Evolutionary conservation across 2,329 filamentous ascomycete genomes (phyloP), one percentile per base, ranked within the genome.

Genomic region (Botryotinia globosa): DNA sequence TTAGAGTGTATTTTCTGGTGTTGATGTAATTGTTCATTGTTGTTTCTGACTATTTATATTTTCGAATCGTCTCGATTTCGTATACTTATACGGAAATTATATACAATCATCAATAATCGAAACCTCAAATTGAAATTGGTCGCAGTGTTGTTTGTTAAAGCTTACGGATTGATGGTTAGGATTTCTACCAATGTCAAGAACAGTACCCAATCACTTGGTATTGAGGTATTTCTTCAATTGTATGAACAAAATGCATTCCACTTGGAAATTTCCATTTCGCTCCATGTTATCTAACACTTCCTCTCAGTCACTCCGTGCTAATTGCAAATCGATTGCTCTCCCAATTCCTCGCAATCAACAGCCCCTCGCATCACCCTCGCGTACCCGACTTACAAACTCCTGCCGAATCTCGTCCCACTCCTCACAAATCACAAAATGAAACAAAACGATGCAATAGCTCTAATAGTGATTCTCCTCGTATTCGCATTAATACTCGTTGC

Each of bases 391-490:
- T 32, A 42, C 34, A 68, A 67, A 42, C 18, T 68, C 29, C 37
- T 20, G 14, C 34, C n/a, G 48, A 56, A 68, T 32, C 37, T 42
- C 48, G 45, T 56, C 32, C 48, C 54, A 56, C 65, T 18, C 7
- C 22, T 25, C 10, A 29, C 48, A 42, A 25, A 42, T 9, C n/a
- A 54, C 51, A 68, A 42, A 37, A 51, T 68, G 37, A 42, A 68
- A 48, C 18, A 56, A 56, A 68, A 68, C 39, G 37, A 68, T 32
- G 65, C 37, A 3, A 68, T 68, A 29, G 65, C 65, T 22, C 54
- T 68, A 16, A 68, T 68, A 16, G 65, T 68, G 48, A 68, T 68
- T 22, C 37, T 68, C 22, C 54, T 68, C 6, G 48, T 68, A n/a
- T 68, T 68, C 4, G 65, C 48, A 25, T 42, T 68, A n/a, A 42